Base-by-base conservation (phyloP, 257 asterid species). In the Gentiana macrophylla region DNA sequence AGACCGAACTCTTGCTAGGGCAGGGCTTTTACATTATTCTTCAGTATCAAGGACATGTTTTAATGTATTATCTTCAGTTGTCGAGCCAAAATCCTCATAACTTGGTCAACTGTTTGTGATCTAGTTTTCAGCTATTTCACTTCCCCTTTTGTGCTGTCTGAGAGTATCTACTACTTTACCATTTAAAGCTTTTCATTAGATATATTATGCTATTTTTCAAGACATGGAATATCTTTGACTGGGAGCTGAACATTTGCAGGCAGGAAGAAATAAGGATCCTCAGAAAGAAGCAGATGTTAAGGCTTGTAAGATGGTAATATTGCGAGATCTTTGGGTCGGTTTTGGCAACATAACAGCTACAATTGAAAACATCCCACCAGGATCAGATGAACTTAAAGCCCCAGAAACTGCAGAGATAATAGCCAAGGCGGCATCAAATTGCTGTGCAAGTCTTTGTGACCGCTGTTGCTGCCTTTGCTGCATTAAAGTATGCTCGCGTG, bases 391-490 rank as follows among this genome's bases (percentile, higher is more conserved):
- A 1, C 44, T 41, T 8, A 79, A 62, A 38, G 65, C 68, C 34
- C 74, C 66, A 0, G 97, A 85, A 34, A 73, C 79, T 10, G 93
- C 82, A 3, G 98, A 87, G 53, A 53, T 76, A 0, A 59, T 87
- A 0, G 90, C 57, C 32, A 75, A 67, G 75, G 93, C 87, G 35
- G 74, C 92, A 47, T 83, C 84, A 2, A 67, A 72, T 65, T 87
- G 93, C 66, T 87, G 93, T 32, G 89, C 83, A 44, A 76, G 62
- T 66, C 65, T 82, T n/a, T 87, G 80, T 68, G 43, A 57, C 38
- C 64, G 64, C 59, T 84, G 94, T 74, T 87, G 98, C 52, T 79
- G 98, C 79, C 67, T 78, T 86, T 83, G 98, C 84, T 84, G 94
- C 52, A 74, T 91, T 50, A 69, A 68, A 7, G 49, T 66, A 0